Evolutionary conservation across 495 filamentous ascomycete genomes (phyloP), one percentile per base, ranked within the genome.

Genomic region (Aspergillus affinis): DNA sequence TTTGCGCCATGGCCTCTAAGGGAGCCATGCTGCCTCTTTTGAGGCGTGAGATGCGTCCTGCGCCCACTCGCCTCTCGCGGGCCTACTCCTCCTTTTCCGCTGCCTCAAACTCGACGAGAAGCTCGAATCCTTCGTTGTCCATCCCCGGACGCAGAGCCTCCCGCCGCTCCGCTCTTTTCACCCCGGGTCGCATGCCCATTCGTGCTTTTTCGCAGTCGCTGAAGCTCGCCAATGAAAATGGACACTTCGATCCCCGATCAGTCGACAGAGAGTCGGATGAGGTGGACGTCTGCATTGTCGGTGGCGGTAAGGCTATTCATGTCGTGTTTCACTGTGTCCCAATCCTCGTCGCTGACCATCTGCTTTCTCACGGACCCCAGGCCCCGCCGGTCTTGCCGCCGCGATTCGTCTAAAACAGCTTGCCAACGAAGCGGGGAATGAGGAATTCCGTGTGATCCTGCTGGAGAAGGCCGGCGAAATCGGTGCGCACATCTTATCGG

Each of bases 261-360:
- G 74, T 90, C 54, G 91, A 97, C 51, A 86, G 94, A 58, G 94
- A 98, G 75, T 89, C 83, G 54, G 94, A 98, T 65, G 76, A 96
- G 71, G 94, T 98, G 20, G 94, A 98, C 75, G 93, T 98, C 10
- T 96, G 91, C 69, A 98, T 99, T 72, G 85, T 99, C 44, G 94
- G 94, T 67, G 94, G 93, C 67, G 92, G 87, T 88, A 82, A 62
- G 74, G 19, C 23, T 50, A 36, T 46, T 19, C 18, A 23, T 45
- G 8, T 20, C 26, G 29, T 12, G 26, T 15, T 21, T 46, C 46
- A 27, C 68, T 13, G 13, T 6, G 41, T 19, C 3, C 10, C 32
- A 5, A 23, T 44, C 15, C 21, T 20, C 15, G 17, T 48, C 47
- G 21, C 18, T 32, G 21, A 47, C 27, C 54, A 50, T 21, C 52